Percentiles rank a stretch among this genome's conserved stretches.
Evolutionary conservation across 768 basidiomycete genomes (phyloP).

Genomic region (Rhodotorula diobovata): DNA sequence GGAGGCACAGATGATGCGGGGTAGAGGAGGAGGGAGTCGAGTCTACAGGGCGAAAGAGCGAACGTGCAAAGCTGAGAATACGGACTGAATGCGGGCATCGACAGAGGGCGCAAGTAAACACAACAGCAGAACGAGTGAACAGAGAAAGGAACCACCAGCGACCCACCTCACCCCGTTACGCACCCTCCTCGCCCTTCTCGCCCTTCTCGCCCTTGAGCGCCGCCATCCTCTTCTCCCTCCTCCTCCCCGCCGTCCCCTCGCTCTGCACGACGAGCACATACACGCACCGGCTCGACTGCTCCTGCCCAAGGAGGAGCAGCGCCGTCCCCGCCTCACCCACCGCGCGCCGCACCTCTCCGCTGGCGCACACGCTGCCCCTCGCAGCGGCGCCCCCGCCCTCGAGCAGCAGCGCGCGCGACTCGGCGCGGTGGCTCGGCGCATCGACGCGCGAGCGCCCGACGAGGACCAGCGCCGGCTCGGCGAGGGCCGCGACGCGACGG

Average conservation of each 20-base stretch:
- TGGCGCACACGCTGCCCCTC: neutral
- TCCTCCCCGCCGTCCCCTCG: slow-evolving; percentile 18
- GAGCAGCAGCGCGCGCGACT: slow-evolving; percentile 61
- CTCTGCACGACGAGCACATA: slow-evolving; percentile 48
- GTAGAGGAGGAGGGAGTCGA: neutral
- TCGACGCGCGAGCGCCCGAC: slow-evolving; percentile 70
- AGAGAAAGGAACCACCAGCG: neutral
- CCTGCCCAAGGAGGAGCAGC: slow-evolving; percentile 58
- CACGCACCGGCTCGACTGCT: neutral
- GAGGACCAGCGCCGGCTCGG: slow-evolving; percentile 58
- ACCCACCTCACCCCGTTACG: no score
- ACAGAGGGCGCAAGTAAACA: no score
- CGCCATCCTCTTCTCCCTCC: slow-evolving; percentile 7
- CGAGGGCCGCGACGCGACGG: slow-evolving; percentile 53
- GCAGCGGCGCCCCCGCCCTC: slow-evolving; percentile 56
- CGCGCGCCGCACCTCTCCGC: slow-evolving; percentile 65
- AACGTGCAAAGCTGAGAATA: no score
- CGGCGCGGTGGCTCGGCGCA: slow-evolving; percentile 52
- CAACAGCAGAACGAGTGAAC: neutral
- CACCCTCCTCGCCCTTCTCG: neutral
- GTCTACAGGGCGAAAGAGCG: no score
- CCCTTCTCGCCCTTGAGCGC: neutral
- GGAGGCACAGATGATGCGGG: neutral
- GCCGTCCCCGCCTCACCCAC: slow-evolving; percentile 78
- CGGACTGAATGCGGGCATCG: no score